Conservation (phyloP, 352 stramenopile species). For the Phytophthora sojae region DNA sequence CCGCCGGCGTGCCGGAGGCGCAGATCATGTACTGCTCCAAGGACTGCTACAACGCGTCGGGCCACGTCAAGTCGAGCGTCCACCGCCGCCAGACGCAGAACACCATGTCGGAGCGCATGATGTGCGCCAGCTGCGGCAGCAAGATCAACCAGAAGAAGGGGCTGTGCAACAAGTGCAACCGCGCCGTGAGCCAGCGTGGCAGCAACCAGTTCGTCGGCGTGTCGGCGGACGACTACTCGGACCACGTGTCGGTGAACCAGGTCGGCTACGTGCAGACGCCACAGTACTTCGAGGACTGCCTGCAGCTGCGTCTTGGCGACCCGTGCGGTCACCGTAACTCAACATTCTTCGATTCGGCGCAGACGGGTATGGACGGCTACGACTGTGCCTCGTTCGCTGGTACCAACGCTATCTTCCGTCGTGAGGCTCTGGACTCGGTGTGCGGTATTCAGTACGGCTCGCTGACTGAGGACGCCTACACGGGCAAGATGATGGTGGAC, state of each 20-base stretch:
- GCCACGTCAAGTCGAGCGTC: conserved; percentile 67
- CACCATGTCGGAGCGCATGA: conserved; percentile 68
- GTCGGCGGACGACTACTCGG: conserved; percentile 69
- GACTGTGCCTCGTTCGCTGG: conserved; percentile 77
- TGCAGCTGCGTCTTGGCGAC: conserved; percentile 70
- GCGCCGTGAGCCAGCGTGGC: conserved; percentile 40
- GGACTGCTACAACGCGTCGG: conserved; percentile 79
- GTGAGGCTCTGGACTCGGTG: conserved; percentile 75
- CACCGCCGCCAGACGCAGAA: conserved; percentile 78
- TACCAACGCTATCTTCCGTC: conserved; percentile 82
- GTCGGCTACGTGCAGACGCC: conserved; percentile 79
- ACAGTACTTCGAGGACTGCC: conserved; percentile 77
- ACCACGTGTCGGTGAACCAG: conserved; percentile 76
- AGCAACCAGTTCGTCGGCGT: conserved; percentile 62
- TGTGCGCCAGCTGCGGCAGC: conserved; percentile 63
- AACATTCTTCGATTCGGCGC: conserved; percentile 75
- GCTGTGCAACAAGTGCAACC: conserved; percentile 69
- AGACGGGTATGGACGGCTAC: conserved; percentile 81
- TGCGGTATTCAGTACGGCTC: conserved; percentile 80
- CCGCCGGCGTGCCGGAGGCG: conserved; percentile 63
- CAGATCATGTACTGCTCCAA: conserved; percentile 85
- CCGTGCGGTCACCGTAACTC: conserved; percentile 75
- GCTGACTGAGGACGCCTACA: conserved; percentile 81
- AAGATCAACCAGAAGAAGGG: conserved; percentile 79
- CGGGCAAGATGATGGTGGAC: conserved; percentile 83